A percentile compares a stretch with the other conserved stretches of the same genome.
phyloP scores from a whole-genome alignment of 805 yeast genomes.

The Kuraishia ogatae region DNA sequence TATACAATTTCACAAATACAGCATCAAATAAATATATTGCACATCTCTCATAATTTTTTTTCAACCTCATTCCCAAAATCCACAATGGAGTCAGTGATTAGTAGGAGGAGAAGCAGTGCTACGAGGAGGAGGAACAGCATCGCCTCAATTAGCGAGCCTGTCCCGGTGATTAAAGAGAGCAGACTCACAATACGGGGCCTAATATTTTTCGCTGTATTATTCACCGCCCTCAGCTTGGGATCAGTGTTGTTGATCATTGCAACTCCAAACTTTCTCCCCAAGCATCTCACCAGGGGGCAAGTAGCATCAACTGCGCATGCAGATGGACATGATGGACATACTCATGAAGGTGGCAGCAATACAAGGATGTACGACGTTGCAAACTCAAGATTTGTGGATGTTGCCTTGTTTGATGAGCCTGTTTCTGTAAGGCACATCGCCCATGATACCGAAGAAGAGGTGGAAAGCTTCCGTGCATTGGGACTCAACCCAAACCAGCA shows the following conservation, averaged over 20 bases:
- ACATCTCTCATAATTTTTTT: neutral
- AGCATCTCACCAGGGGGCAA: neutral
- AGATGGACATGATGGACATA: too few relatives aligned
- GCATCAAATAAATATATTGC: neutral
- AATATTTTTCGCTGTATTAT: neutral
- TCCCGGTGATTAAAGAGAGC: neutral
- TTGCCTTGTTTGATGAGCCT: neutral
- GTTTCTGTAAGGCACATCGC: neutral
- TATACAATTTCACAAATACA: too few relatives aligned
- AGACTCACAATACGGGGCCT: neutral
- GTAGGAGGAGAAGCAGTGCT: neutral
- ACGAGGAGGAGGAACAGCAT: neutral
- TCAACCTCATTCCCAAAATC: too few relatives aligned
- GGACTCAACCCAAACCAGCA: conserved; percentile 1
- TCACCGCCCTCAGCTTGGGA: neutral
- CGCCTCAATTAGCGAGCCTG: neutral
- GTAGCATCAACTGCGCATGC: neutral
- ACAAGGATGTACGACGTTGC: neutral
- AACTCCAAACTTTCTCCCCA: neutral
- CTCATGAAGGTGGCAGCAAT: neutral
- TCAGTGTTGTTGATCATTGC: neutral
- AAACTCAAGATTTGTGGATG: neutral
- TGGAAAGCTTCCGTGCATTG: neutral
- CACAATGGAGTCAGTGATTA: neutral
- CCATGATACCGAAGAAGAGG: neutral